Evolutionary conservation across 345 rosid species (phyloP).

Genomic region (Aquilaria malaccensis): DNA sequence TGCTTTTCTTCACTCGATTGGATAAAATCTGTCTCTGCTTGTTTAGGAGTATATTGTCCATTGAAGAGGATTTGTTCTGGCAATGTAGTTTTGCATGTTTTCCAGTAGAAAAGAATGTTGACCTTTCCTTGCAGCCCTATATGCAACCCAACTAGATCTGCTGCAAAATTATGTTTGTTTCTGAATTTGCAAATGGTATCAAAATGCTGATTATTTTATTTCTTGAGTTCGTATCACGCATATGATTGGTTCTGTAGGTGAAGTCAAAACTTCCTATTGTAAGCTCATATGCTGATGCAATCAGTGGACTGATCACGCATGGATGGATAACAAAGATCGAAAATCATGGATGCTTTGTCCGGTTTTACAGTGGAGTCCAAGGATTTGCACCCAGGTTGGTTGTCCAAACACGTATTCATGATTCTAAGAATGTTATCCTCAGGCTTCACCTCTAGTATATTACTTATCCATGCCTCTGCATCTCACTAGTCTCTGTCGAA

Average conservation of each 20-base stretch:
- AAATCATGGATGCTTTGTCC: conserved; percentile 90
- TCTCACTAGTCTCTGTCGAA: not conserved
- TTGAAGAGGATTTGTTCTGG: too few species aligned
- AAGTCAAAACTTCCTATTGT: conserved; percentile 81
- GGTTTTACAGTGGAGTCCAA: conserved; percentile 95
- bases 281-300: conserved; percentile 81
- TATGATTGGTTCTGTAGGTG: conserved; percentile 48
- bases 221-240: not conserved
- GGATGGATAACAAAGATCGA: conserved; percentile 98
- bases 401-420: conserved; percentile 9
- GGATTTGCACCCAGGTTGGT: conserved; percentile 86
- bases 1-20: too few species aligned
- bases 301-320: conserved; percentile 71
- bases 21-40: too few species aligned
- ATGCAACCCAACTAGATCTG: too few species aligned
- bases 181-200: too few species aligned
- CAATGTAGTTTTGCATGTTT: too few species aligned
- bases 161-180: too few species aligned
- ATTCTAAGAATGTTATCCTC: not conserved
- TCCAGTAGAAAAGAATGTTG: too few species aligned
- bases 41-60: too few species aligned
- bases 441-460: not conserved
- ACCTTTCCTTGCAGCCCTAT: too few species aligned
- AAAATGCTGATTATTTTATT: too few species aligned
- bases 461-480: not conserved